These are phyloP conservation scores for Juglanconis juglandina DNA, from an alignment of 2,329 filamentous ascomycete genomes.

Conservation along the genomic window DNA sequence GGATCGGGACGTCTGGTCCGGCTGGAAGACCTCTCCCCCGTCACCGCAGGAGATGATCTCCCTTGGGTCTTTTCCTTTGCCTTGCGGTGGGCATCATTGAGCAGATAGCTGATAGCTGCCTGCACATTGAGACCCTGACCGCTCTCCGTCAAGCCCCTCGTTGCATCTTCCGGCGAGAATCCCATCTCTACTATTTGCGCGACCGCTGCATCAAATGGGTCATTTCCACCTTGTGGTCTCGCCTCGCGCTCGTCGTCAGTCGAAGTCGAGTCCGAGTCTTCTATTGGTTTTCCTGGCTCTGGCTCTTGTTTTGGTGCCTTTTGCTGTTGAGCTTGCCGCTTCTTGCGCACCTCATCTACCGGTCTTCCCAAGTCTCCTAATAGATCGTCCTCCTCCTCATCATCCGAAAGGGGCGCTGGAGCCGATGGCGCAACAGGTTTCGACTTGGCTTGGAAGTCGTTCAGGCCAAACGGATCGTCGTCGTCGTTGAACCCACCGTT, in stretches of 20 bases:
- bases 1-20: constrained; percentile 42
- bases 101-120: constrained; percentile 79
- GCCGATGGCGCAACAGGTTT: constrained; percentile 21
- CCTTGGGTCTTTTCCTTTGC: constrained; percentile 65
- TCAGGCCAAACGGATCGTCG: constrained; percentile 85
- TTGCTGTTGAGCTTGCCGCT: constrained; percentile 25
- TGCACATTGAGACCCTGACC: constrained; percentile 78
- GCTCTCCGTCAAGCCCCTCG: constrained; percentile 73
- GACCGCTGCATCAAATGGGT: constrained; percentile 74
- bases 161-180: constrained; percentile 81
- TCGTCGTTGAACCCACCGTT: constrained; percentile 58
- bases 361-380: constrained; percentile 62
- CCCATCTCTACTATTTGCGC: constrained; percentile 93
- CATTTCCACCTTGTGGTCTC: constrained; percentile 38
- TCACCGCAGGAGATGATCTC: constrained; percentile 26
- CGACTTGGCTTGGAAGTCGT: constrained; percentile 51
- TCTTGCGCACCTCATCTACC: constrained; percentile 58
- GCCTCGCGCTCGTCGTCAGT: constrained; percentile 38
- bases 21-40: constrained; percentile 34
- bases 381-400: constrained; percentile 61
- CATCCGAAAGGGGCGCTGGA: constrained; percentile 24
- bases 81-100: constrained; percentile 87
- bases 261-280: constrained; percentile 45
- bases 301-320: constrained; percentile 31
- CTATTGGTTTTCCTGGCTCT: constrained; percentile 55